Evolutionary conservation across 2,329 filamentous ascomycete genomes (phyloP).

Genomic region (Pestalotiopsis sp.): DNA sequence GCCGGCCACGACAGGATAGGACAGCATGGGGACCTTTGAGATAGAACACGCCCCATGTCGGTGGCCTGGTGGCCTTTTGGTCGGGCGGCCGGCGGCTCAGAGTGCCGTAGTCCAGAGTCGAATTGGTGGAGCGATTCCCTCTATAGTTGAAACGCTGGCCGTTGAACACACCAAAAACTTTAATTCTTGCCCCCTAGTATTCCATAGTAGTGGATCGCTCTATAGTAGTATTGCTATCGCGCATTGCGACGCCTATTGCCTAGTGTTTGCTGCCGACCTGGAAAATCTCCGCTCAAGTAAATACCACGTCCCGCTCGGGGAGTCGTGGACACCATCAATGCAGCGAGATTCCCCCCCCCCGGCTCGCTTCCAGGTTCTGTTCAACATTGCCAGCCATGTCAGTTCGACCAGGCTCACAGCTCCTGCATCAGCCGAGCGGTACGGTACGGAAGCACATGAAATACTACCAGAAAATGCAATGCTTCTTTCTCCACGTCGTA

Average conservation of each 20-base stretch:
- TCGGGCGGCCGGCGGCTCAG: background rate
- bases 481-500: background rate
- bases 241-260: background rate
- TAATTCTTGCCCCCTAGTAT: background rate
- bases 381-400: background rate
- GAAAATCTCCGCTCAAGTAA: background rate
- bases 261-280: background rate
- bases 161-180: slow-evolving; percentile 3
- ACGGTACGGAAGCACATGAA: background rate
- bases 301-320: background rate
- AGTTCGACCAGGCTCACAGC: too few relatives aligned
- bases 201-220: background rate
- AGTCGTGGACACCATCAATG: background rate
- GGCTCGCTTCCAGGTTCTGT: background rate
- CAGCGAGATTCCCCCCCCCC: background rate
- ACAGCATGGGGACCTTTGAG: background rate
- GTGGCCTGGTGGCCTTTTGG: background rate
- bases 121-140: background rate
- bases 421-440: background rate
- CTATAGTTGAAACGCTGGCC: slow-evolving; percentile 8
- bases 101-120: background rate
- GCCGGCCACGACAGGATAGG: background rate
- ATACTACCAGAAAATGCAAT: background rate
- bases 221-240: background rate
- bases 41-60: background rate